phyloP scores from a whole-genome alignment of 1,284 basidiomycete species.

The Porodaedalea pini region DNA sequence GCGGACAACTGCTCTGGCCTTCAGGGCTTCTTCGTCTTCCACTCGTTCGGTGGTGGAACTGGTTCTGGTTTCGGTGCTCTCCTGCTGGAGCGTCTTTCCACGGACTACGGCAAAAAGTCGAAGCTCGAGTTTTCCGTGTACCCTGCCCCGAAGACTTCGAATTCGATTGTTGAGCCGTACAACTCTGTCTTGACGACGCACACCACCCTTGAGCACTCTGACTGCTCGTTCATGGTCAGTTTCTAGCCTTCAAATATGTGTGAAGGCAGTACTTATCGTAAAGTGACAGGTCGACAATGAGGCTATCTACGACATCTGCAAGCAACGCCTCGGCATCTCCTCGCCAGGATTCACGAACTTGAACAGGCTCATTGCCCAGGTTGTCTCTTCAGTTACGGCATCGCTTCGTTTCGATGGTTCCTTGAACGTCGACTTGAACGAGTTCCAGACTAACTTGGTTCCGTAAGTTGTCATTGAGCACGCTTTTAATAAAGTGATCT shows the following conservation, averaged over 20 bases:
- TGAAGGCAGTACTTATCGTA: conserved; percentile 17
- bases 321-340: conserved; percentile 85
- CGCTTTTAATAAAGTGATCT: conserved; percentile 2
- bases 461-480: conserved; percentile 55
- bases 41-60: conserved; percentile 99
- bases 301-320: conserved; percentile 99
- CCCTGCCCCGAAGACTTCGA: conserved; percentile 91
- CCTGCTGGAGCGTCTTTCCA: conserved; percentile 91
- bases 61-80: conserved; percentile 99
- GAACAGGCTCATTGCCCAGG: conserved; percentile 95
- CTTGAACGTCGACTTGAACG: conserved; percentile 95
- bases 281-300: conserved; percentile 84
- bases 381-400: conserved; percentile 96
- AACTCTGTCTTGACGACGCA: conserved; percentile 99
- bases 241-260: conserved; percentile 2
- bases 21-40: conserved; percentile 99
- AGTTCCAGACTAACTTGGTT: conserved; percentile 99
- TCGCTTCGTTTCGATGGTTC: conserved; percentile 98
- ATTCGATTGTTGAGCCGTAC: conserved; percentile 98
- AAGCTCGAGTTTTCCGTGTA: conserved; percentile 99
- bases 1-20: conserved; percentile 98
- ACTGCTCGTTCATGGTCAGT: conserved; percentile 95
- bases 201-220: conserved; percentile 98
- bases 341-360: conserved; percentile 93
- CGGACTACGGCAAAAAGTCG: conserved; percentile 99